phyloP scores from a whole-genome alignment of 2,329 filamentous ascomycete species.

The Microcyclosporella mali region DNA sequence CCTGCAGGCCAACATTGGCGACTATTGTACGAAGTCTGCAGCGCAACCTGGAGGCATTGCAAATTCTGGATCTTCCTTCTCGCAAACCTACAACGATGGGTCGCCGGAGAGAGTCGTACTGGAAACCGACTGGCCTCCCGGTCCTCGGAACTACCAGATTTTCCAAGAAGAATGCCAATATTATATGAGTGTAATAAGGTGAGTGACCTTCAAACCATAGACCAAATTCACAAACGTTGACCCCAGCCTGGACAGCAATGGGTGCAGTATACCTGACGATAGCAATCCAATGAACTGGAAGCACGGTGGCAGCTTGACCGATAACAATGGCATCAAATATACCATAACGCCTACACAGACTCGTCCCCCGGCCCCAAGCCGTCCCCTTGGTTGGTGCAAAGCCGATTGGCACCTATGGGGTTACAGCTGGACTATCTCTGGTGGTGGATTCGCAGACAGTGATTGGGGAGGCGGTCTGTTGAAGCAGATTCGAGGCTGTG shows the following conservation, averaged over 20 bases:
- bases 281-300: conserved; percentile 10
- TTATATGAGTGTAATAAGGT: conserved; percentile 7
- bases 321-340: conserved; percentile 6
- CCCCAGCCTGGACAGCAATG: neutral
- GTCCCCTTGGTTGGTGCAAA: conserved; percentile 1
- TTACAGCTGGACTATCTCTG: conserved; percentile 50
- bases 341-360: conserved; percentile 1
- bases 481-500: conserved; percentile 2
- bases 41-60: neutral
- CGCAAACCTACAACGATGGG: conserved; percentile 4
- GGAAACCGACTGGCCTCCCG: conserved; percentile 3
- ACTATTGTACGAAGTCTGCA: conserved; percentile 3
- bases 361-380: conserved; percentile 1
- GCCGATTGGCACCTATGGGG: neutral
- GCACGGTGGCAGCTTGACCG: conserved; percentile 6
- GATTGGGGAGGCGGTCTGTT: neutral
- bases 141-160: conserved; percentile 5
- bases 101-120: conserved; percentile 2
- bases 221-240: neutral
- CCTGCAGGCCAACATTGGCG: conserved; percentile 5
- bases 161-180: conserved; percentile 8
- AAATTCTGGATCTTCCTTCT: conserved; percentile 1
- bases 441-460: conserved; percentile 39
- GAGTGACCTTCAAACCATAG: too few relatives aligned
- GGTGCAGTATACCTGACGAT: conserved; percentile 1